Conservation (phyloP, 768 basidiomycete species). For the Mycena belliarum region DNA sequence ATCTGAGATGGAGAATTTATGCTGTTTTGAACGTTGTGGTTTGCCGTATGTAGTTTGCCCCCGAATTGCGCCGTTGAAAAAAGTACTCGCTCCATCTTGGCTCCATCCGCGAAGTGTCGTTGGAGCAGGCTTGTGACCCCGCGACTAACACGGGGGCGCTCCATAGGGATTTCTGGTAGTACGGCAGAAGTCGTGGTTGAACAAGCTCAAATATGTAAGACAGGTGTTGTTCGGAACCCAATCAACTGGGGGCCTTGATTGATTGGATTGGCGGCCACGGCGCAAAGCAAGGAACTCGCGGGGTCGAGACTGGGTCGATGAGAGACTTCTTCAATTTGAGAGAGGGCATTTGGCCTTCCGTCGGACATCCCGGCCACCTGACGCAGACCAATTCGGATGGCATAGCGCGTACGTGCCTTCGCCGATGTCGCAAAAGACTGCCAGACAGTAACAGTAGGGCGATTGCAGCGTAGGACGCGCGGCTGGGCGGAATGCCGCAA, state of each 20-base stretch:
- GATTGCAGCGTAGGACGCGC: not conserved
- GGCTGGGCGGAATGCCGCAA: not conserved
- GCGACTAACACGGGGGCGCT: not conserved
- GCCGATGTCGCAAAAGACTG: no score
- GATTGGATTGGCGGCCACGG: not conserved
- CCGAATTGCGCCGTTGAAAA: no score
- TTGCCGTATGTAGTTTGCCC: no score
- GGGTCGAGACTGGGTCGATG: not conserved
- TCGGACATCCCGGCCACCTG: not conserved
- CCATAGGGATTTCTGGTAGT: not conserved
- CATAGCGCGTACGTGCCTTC: no score
- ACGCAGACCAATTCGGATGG: no score
- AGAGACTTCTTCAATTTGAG: not conserved
- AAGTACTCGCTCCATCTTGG: no score
- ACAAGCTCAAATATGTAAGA: not conserved
- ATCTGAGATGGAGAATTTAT: no score
- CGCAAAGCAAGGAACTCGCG: no score
- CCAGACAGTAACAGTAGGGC: not conserved
- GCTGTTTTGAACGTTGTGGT: no score
- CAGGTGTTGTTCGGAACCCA: no score
- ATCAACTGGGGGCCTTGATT: not conserved
- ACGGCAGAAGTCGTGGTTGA: not conserved
- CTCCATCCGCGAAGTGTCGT: no score
- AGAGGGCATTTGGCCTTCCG: not conserved
- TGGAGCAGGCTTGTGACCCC: no score